Percentiles rank a stretch among this genome's conserved stretches.
Conservation (phyloP, 306 rosid genomes). For the Glycine tomentella region DNA sequence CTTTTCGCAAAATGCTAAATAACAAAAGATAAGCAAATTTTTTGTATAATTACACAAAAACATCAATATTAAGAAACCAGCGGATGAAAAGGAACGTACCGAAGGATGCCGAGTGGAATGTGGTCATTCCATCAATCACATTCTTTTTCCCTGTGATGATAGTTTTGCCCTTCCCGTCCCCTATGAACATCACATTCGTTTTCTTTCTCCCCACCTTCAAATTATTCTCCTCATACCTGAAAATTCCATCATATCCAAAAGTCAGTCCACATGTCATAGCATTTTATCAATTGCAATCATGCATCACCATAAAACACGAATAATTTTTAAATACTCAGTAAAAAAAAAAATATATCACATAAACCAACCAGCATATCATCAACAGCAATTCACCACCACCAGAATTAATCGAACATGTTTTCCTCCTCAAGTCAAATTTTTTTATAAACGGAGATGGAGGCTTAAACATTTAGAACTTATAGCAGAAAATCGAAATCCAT, state of each 20-base stretch:
- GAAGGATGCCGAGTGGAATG: slow-evolving; percentile 90
- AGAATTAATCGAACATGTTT: background rate
- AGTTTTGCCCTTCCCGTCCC: slow-evolving; percentile 83
- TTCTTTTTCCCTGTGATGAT: slow-evolving; percentile 69
- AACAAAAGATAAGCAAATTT: background rate
- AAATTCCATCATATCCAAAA: slow-evolving; percentile 42
- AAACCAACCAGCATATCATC: too few relatives aligned
- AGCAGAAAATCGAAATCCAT: background rate
- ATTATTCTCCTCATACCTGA: slow-evolving; percentile 88
- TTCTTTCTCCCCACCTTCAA: slow-evolving; percentile 93
- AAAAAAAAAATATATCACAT: too few relatives aligned
- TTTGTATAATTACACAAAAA: background rate
- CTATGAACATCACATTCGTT: too few relatives aligned
- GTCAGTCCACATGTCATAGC: slow-evolving; percentile 22
- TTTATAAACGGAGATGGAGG: background rate
- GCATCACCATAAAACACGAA: background rate
- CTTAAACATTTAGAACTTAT: slow-evolving; percentile 3
- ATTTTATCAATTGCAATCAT: slow-evolving; percentile 6
- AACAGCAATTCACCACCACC: background rate
- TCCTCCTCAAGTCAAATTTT: background rate
- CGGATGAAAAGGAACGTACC: slow-evolving; percentile 59
- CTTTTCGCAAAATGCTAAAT: background rate
- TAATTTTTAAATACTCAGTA: background rate
- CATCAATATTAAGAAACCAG: background rate
- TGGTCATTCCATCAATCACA: slow-evolving; percentile 59